Conservation (phyloP, 23 red algal genomes). For the Agarophyton chilense region DNA sequence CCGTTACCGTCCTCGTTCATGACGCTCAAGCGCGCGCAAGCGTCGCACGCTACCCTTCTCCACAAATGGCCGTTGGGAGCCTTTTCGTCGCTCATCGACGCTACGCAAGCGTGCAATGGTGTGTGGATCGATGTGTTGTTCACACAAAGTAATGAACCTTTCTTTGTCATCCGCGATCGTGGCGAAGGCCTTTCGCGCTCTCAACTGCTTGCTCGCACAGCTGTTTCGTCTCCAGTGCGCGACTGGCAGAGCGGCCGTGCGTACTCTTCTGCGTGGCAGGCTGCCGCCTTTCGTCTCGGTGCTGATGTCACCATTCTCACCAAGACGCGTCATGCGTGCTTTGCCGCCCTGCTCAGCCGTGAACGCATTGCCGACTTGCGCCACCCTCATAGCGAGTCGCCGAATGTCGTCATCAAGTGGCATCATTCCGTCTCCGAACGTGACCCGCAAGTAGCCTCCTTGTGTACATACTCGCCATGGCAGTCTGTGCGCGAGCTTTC, state of each 20-base stretch:
- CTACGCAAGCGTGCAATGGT: background rate
- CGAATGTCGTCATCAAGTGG: background rate
- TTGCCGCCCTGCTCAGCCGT: background rate
- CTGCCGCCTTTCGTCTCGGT: conserved; percentile 13
- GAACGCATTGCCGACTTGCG: background rate
- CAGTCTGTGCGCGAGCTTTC: background rate
- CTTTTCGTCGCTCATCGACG: conserved; percentile 16
- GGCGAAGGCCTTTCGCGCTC: conserved; percentile 1
- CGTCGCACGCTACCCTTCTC: background rate
- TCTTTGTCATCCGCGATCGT: conserved; percentile 10
- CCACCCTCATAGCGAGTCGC: background rate
- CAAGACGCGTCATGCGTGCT: background rate
- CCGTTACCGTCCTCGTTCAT: background rate
- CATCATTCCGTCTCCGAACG: background rate
- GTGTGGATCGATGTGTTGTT: background rate
- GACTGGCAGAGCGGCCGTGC: background rate
- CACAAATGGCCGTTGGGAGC: conserved; percentile 42
- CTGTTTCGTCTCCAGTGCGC: background rate
- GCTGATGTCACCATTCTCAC: conserved; percentile 32
- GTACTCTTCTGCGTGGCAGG: conserved; percentile 24
- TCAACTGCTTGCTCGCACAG: background rate
- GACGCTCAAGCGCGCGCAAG: background rate
- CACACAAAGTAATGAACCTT: background rate
- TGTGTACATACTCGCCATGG: conserved; percentile 24
- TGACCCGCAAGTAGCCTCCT: background rate